phyloP scores from a whole-genome alignment of 345 rosid genomes.

The Aethionema arabicum region DNA sequence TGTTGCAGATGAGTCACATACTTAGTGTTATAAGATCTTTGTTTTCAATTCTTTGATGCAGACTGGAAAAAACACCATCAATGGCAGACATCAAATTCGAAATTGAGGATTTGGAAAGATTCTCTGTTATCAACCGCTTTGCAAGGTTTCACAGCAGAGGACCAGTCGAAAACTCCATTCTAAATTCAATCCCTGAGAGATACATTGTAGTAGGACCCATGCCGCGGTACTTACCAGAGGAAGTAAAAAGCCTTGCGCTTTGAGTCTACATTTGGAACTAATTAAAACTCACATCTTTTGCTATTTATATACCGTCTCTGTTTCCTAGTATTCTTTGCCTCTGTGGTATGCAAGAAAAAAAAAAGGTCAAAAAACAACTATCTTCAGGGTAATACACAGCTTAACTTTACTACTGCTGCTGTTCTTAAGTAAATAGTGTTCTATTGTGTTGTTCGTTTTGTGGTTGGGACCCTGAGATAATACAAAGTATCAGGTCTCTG shows the following conservation, averaged over 20 bases:
- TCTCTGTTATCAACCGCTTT: constrained; percentile 76
- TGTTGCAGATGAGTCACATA: not conserved
- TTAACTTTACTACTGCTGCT: constrained; percentile 7
- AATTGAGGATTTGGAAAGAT: constrained; percentile 70
- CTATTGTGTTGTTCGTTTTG: constrained; percentile 3
- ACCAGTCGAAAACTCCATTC: constrained; percentile 38
- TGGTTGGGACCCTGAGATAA: constrained; percentile 18
- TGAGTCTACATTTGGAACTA: constrained; percentile 41
- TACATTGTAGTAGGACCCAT: constrained; percentile 57
- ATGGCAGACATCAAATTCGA: constrained; percentile 60
- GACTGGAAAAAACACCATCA: constrained; percentile 55
- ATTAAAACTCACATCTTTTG: not conserved
- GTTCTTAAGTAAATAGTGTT: constrained; percentile 28
- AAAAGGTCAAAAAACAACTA: constrained; percentile 10
- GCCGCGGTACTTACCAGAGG: constrained; percentile 67
- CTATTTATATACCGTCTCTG: constrained; percentile 22
- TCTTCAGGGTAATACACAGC: constrained; percentile 25
- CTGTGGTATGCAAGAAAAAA: constrained; percentile 13
- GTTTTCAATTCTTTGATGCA: constrained; percentile 35
- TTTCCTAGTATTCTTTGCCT: constrained; percentile 26
- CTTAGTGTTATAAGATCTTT: not conserved
- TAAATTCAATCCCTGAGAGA: constrained; percentile 56
- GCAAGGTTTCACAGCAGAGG: constrained; percentile 79
- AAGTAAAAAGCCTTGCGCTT: constrained; percentile 67
- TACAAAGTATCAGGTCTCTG: constrained; percentile 24